Base-by-base conservation (phyloP, 345 rosid species). In the Populus euphratica region DNA sequence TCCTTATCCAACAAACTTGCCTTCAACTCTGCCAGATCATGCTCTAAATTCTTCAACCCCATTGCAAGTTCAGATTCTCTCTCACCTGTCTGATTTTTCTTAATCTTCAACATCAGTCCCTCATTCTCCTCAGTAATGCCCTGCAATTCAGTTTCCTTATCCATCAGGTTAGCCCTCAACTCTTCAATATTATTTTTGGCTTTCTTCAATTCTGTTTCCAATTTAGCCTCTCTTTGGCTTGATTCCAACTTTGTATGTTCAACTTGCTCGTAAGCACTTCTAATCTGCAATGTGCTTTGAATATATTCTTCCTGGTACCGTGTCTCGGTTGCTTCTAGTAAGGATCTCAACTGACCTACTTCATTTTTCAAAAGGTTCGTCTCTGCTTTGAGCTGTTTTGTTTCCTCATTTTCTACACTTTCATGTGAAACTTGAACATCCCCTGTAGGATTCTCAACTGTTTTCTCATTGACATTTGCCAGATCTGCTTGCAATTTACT, bases 281-380 rank as follows among this genome's bases (percentile, higher is more conserved):
- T 80, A 39, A 93, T 93, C 84, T 93, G 98, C 84, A 96, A 75
- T 6, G 93, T 90, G 88, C 98, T 92, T 39, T 81, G 96, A 41
- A 95, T 90, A 74, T 92, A 92, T 85, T 93, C 98, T 81, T 92
- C 97, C 70, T 95, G 97, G 78, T 93, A 93, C 83, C 94, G 85
- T 13, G 85, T 78, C 87, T 96, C 99, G 14, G 93, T 88, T 17
- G 87, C 89, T 85, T 88, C 94, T 27, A 95, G 74, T 68, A 89
- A 91, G 33, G 91, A 86, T 84, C 85, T 90, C 83, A 95, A 75
- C 25, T 91, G 95, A 31, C 80, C 78, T 74, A 88, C 83, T 89
- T 93, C 98, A 61, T 72, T 69, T 68, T 87, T 90, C 33, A 89
- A 85, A 38, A 16, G 47, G 80, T 86, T 79, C 54, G 88, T 89